Base-by-base conservation (phyloP, 148 eudicot genomes). In the Suaeda aralocaspica region DNA sequence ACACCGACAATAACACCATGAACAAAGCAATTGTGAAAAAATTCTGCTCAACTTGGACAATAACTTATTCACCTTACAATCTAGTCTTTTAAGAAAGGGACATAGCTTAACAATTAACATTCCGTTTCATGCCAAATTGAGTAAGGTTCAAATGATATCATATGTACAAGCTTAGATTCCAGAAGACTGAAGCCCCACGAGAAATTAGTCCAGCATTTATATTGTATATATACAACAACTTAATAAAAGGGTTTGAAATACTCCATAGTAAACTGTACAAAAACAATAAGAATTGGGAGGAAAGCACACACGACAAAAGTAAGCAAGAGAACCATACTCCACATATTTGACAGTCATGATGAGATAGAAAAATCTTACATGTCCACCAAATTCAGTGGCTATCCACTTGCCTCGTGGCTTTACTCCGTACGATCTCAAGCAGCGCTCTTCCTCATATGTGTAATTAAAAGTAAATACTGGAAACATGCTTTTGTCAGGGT, bases 331-430 rank as follows among this genome's bases (percentile, higher is more conserved):
- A 58, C 19, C 18, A n/a, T n/a, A n/a, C n/a, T n/a, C n/a, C n/a
- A 41, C 21, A 21, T 5, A 33, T 15, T 2, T 16, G 6, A 0
- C 3, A 15, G 49, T 21, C n/a, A 50, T 3, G 16, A 18, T 5
- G 13, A 1, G 11, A 16, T 22, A 55, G 6, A 69, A 30, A 3
- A 18, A 62, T 39, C 92, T 76, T 82, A 92, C 98, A 81, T 86
- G 96, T 76, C 98, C 98, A 77, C 98, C 98, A 66, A 88, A 92
- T 85, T 90, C 87, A 2, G 92, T 92, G 42, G 90, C 78, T 78
- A 92, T 92, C 98, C 98, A 92, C 36, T 73, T 84, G 30, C 90
- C 83, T 80, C 96, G 78, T 41, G 98, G 94, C 50, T 70, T 77
- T 49, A 83, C 94, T 45, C 79, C 76, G 42, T 83, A 92, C 6